Evolutionary conservation across 2,329 filamentous ascomycete genomes (phyloP).

Genomic region (Alternaria hordeiaustralica): DNA sequence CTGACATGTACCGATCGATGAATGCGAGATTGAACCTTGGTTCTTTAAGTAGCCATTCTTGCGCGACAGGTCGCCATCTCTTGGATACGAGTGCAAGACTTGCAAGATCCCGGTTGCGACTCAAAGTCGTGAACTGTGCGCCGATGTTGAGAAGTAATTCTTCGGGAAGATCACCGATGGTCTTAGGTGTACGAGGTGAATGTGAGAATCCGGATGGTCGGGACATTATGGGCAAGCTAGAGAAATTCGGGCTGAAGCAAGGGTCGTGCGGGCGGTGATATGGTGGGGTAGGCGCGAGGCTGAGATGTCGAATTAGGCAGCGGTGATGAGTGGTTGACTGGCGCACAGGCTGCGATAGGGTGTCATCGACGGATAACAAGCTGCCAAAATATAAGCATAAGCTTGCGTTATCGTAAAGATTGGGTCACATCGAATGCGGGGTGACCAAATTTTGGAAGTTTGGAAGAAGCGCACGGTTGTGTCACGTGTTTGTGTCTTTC

Average conservation of each 20-base stretch:
- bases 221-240: neutral
- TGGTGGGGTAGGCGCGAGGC: neutral
- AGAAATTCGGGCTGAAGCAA: neutral
- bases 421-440: neutral
- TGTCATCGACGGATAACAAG: neutral
- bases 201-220: neutral
- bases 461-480: neutral
- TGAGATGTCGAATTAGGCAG: neutral
- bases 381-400: no score
- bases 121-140: slow-evolving; percentile 2
- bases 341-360: neutral
- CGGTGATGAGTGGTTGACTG: neutral
- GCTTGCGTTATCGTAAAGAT: neutral
- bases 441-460: neutral
- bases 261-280: neutral
- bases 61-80: slow-evolving; percentile 16
- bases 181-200: neutral
- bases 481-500: neutral
- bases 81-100: slow-evolving; percentile 22
- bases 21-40: slow-evolving; percentile 22
- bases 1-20: slow-evolving; percentile 22
- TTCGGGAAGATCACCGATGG: slow-evolving; percentile 17
- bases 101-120: slow-evolving; percentile 18
- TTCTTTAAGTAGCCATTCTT: slow-evolving; percentile 22
- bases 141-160: slow-evolving; percentile 23